These are phyloP conservation scores for Sarocladium oryzae DNA, from an alignment of 2,329 filamentous ascomycete species.

Conservation along the genomic window DNA sequence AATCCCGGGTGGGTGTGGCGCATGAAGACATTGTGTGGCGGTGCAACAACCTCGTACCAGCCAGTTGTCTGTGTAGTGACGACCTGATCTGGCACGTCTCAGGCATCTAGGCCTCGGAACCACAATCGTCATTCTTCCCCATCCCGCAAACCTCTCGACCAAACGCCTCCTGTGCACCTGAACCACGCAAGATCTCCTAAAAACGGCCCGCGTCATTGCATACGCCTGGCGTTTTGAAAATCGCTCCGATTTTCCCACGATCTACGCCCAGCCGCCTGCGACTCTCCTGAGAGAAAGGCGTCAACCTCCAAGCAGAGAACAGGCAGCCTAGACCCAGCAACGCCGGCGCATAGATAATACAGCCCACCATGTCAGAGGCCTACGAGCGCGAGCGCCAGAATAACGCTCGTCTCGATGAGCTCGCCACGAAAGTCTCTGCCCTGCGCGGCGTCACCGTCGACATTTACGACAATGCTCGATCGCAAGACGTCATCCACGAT, in stretches of 20 bases:
- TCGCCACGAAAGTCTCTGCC: slow-evolving; percentile 84
- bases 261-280: too few species aligned
- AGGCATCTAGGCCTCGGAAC: background rate
- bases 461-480: slow-evolving; percentile 92
- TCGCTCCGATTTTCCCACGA: too few species aligned
- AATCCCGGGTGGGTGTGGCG: background rate
- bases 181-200: too few species aligned
- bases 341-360: too few species aligned
- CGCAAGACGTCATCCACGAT: slow-evolving; percentile 81
- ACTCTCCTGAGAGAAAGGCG: too few species aligned
- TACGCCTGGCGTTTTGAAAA: too few species aligned
- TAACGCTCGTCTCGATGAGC: slow-evolving; percentile 86
- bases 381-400: slow-evolving; percentile 86
- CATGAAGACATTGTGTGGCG: background rate
- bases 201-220: too few species aligned
- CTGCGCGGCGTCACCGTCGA: slow-evolving; percentile 91
- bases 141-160: background rate
- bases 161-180: too few species aligned
- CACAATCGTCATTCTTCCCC: background rate
- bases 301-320: too few species aligned
- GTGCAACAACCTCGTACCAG: background rate
- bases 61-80: too few species aligned
- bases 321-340: too few species aligned
- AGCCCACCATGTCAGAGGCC: slow-evolving; percentile 59
- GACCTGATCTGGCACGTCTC: background rate